These are phyloP conservation scores for Beta macrorhiza DNA, from an alignment of 179 eudicot genomes.

Conservation along the genomic window DNA sequence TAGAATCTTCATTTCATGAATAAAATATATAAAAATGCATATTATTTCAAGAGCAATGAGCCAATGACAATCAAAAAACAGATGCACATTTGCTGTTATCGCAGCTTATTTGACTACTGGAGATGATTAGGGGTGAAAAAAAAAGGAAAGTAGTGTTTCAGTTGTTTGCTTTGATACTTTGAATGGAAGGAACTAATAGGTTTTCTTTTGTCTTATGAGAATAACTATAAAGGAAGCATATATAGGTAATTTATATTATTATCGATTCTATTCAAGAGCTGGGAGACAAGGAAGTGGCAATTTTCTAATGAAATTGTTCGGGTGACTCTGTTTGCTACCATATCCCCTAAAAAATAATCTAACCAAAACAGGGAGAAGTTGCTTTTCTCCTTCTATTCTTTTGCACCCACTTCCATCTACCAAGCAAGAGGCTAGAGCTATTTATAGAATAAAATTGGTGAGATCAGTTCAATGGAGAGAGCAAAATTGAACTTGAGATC, in stretches of 20 bases:
- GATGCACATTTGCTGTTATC: not conserved
- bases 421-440: not conserved
- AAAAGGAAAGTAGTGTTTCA: not conserved
- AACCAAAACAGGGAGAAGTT: not conserved
- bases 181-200: not conserved
- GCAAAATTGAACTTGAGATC: not conserved
- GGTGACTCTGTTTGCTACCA: not conserved
- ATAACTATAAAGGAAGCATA: not conserved
- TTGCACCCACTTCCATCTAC: not conserved
- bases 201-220: not conserved
- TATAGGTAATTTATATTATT: not conserved
- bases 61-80: not conserved
- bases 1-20: not conserved
- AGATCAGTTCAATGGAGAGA: not conserved
- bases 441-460: not conserved
- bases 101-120: not conserved
- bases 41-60: not conserved
- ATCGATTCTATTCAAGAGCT: too few species aligned
- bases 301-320: not conserved
- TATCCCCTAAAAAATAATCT: not conserved
- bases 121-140: not conserved
- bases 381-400: not conserved
- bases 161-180: not conserved
- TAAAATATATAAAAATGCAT: not conserved
- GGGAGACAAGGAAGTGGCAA: not conserved